phyloP scores from a whole-genome alignment of 805 yeast genomes.

The Pichia californica region DNA sequence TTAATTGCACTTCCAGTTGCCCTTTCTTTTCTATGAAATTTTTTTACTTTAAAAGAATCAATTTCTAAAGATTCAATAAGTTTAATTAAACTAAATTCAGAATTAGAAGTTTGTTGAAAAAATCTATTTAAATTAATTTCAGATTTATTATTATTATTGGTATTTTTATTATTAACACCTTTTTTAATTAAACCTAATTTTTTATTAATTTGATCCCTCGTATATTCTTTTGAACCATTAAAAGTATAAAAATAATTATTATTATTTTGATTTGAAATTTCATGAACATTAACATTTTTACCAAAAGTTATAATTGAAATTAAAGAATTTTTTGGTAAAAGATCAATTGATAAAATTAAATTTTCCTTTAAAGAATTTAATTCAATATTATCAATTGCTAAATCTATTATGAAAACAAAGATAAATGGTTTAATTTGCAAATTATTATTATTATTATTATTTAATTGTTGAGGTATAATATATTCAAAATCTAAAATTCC shows the following conservation, averaged over 20 bases:
- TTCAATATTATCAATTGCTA: constrained; percentile 43
- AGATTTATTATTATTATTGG: not conserved
- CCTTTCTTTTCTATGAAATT: constrained; percentile 43
- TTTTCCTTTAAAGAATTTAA: constrained; percentile 46
- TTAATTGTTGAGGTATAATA: constrained; percentile 22
- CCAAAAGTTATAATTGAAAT: constrained; percentile 58
- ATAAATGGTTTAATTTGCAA: constrained; percentile 34
- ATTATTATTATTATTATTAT: no score
- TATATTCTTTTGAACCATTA: constrained; percentile 51
- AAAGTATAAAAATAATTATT: constrained; percentile 36
- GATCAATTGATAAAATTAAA: constrained; percentile 34
- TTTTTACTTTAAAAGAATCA: constrained; percentile 43
- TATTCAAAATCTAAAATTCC: constrained; percentile 49
- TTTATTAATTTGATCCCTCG: constrained; percentile 39
- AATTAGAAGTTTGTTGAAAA: constrained; percentile 40
- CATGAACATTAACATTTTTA: constrained; percentile 52
- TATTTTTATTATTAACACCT: constrained; percentile 18
- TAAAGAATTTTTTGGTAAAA: constrained; percentile 46
- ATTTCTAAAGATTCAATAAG: constrained; percentile 43
- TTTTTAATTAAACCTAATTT: constrained; percentile 39
- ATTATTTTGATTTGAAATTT: constrained; percentile 34
- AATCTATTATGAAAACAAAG: constrained; percentile 51
- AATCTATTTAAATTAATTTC: constrained; percentile 36
- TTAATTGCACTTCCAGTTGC: constrained; percentile 57
- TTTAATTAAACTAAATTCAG: constrained; percentile 44